Percentiles rank a stretch among this genome's conserved stretches.
phyloP scores from a whole-genome alignment of 805 yeast species.

The Suhomyces vadensis region DNA sequence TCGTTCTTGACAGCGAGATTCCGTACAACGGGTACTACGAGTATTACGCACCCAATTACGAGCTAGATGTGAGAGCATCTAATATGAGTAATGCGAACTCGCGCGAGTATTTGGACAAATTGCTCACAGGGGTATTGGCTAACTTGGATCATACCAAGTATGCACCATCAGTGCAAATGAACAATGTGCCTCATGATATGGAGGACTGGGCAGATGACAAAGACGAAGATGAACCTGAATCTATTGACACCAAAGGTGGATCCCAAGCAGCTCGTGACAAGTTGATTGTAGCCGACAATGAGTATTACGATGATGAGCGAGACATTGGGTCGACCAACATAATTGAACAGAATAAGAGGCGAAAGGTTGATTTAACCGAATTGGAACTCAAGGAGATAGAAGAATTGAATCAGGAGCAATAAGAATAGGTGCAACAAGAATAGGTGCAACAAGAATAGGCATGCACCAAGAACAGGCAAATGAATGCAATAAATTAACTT shows the following conservation, averaged over 20 bases:
- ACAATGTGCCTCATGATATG: conserved; percentile 26
- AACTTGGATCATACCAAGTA: conserved; percentile 29
- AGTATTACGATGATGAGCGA: conserved; percentile 23
- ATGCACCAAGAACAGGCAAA: too few relatives aligned
- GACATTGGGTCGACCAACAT: conserved; percentile 32
- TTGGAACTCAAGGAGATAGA: conserved; percentile 12
- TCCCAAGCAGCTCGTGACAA: conserved; percentile 28
- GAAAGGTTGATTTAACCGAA: conserved; percentile 5
- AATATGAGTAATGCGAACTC: conserved; percentile 32
- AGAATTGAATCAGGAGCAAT: conserved; percentile 9
- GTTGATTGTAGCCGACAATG: conserved; percentile 23
- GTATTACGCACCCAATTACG: conserved; percentile 31
- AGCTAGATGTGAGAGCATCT: conserved; percentile 28
- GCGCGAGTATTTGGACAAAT: conserved; percentile 28
- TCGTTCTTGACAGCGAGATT: conserved; percentile 23
- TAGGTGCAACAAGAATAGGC: too few relatives aligned
- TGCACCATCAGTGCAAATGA: conserved; percentile 31
- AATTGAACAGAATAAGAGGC: conserved; percentile 1
- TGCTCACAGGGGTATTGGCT: conserved; percentile 24
- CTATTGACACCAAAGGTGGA: conserved; percentile 30
- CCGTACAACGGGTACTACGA: conserved; percentile 33
- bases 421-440: background rate
- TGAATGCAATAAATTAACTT: too few relatives aligned
- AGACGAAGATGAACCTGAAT: conserved; percentile 25
- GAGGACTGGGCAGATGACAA: conserved; percentile 27